These are phyloP conservation scores for Boletus tomentosulus DNA, from an alignment of 768 basidiomycete species.

Conservation along the genomic window DNA sequence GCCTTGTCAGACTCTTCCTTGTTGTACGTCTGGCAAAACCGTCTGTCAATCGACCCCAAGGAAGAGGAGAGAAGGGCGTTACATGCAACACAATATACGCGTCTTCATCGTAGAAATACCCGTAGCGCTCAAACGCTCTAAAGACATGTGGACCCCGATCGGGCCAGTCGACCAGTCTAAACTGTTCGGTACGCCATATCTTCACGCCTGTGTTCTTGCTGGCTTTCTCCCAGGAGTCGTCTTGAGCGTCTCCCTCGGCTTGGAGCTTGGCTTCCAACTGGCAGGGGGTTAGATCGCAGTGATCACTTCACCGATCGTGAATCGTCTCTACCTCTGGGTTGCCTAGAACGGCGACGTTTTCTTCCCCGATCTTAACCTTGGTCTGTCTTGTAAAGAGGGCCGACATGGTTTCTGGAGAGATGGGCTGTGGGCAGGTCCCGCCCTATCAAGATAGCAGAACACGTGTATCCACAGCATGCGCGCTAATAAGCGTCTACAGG, in stretches of 20 bases:
- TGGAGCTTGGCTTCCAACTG: slow-evolving; percentile 48
- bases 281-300: neutral
- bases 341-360: slow-evolving; percentile 56
- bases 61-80: slow-evolving; percentile 12
- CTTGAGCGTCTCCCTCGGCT: slow-evolving; percentile 44
- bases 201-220: slow-evolving; percentile 42
- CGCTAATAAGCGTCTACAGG: neutral
- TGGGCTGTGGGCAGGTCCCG: neutral
- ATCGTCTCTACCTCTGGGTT: slow-evolving; percentile 47
- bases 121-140: slow-evolving; percentile 33
- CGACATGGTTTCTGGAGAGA: slow-evolving; percentile 6
- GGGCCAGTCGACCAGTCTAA: slow-evolving; percentile 37
- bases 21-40: slow-evolving; percentile 49
- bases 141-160: slow-evolving; percentile 5
- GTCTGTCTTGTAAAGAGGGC: slow-evolving; percentile 6
- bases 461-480: slow-evolving; percentile 15
- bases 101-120: slow-evolving; percentile 61
- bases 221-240: slow-evolving; percentile 45
- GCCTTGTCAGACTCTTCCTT: slow-evolving; percentile 38
- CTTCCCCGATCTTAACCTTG: slow-evolving; percentile 51
- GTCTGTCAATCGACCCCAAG: neutral
- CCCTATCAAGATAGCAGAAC: slow-evolving; percentile 3
- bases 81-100: slow-evolving; percentile 64
- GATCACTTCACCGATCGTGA: neutral
- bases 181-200: slow-evolving; percentile 60